Percentiles rank a stretch among this genome's conserved stretches.
These are phyloP conservation scores for Cyamopsis tetragonoloba DNA, from an alignment of 306 rosid genomes.

Conservation along the genomic window DNA sequence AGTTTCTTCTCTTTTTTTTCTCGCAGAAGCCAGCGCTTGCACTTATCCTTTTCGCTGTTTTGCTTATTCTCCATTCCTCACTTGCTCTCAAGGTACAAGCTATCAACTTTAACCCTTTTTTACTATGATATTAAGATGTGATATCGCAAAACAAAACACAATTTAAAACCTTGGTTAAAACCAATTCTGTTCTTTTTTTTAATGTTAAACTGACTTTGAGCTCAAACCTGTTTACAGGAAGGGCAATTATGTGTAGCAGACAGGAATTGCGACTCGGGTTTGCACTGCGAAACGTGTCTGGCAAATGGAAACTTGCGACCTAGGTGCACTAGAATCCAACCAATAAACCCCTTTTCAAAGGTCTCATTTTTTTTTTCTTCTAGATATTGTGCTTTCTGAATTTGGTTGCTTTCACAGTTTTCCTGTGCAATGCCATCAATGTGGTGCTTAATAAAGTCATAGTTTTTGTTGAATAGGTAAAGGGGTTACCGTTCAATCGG, in stretches of 20 bases:
- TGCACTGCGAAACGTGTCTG: conserved; percentile 86
- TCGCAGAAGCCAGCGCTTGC: conserved; percentile 37
- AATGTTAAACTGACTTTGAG: background rate
- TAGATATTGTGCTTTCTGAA: background rate
- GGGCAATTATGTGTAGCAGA: conserved; percentile 52
- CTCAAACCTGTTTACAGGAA: conserved; percentile 41
- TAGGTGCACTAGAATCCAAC: conserved; percentile 74
- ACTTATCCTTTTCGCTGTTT: conserved; percentile 31
- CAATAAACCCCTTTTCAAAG: conserved; percentile 61
- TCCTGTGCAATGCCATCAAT: background rate
- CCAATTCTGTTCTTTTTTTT: background rate
- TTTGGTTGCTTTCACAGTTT: background rate
- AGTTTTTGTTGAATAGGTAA: conserved; percentile 47
- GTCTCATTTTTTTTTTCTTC: conserved; percentile 13
- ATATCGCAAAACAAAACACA: too few relatives aligned
- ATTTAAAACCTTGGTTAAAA: too few relatives aligned
- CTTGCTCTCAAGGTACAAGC: conserved; percentile 58
- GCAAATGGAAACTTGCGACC: conserved; percentile 66
- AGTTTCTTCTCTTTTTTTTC: background rate
- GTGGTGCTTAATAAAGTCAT: background rate
- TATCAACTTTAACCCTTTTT: background rate
- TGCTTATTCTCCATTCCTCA: conserved; percentile 40
- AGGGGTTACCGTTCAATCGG: conserved; percentile 72
- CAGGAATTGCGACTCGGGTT: conserved; percentile 56
- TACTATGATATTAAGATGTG: background rate